A percentile compares a stretch with the other conserved stretches of the same genome.
phyloP scores from a whole-genome alignment of 495 filamentous ascomycete genomes.

The Jackrogersella multiformis region DNA sequence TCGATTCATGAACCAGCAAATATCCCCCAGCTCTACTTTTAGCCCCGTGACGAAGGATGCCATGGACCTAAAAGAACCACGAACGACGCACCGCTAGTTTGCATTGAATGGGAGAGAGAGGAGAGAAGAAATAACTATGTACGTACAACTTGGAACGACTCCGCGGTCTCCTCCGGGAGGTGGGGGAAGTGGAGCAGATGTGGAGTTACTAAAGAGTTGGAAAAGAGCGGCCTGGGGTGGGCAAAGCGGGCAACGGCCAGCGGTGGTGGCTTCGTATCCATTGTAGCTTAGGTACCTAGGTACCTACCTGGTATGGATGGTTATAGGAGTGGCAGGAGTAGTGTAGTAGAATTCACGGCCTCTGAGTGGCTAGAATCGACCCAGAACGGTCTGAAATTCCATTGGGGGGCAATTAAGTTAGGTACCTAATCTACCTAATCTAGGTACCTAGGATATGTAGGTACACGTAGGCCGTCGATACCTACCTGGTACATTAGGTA shows the following conservation, averaged over 20 bases:
- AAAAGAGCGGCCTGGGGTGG: constrained; percentile 7
- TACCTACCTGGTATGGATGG: neutral
- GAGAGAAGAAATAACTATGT: too few relatives aligned
- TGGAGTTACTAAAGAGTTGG: constrained; percentile 25
- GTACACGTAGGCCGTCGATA: neutral
- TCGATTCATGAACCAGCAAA: constrained; percentile 16
- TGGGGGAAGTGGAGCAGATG: constrained; percentile 43
- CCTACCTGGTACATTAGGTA: neutral
- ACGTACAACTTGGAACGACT: constrained; percentile 4
- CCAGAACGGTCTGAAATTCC: constrained; percentile 35
- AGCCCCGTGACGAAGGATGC: constrained; percentile 37
- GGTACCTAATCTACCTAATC: neutral
- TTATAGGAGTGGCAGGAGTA: too few relatives aligned
- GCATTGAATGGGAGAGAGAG: constrained; percentile 26
- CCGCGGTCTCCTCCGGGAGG: constrained; percentile 39
- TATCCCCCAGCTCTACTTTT: constrained; percentile 18
- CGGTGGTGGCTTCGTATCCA: constrained; percentile 19
- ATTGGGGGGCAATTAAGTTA: constrained; percentile 5
- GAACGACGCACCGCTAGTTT: constrained; percentile 43
- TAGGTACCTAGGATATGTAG: neutral
- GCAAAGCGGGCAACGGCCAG: too few relatives aligned
- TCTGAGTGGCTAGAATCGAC: constrained; percentile 23
- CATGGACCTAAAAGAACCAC: constrained; percentile 1
- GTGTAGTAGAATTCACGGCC: neutral
- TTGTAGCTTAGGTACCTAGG: neutral